A percentile compares a stretch with the other conserved stretches of the same genome.
Evolutionary conservation across 1,284 basidiomycete species (phyloP).

Genomic region (Stygiomarasmius scandens): DNA sequence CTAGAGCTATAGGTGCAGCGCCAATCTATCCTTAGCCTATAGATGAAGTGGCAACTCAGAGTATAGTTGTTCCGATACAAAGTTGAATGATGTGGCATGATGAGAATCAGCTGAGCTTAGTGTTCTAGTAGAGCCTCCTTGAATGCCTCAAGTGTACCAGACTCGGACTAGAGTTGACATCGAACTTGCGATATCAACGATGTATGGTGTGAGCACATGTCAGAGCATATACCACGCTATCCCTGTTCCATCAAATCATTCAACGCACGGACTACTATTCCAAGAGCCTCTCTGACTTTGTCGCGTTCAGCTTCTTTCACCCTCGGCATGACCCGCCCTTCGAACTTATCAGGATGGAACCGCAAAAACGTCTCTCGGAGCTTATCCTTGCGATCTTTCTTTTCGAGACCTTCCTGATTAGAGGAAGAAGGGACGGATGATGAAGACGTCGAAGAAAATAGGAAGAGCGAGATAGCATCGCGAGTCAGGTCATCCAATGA

Average conservation of each 20-base stretch:
- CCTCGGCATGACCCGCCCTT: conserved; percentile 66
- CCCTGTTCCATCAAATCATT: conserved; percentile 48
- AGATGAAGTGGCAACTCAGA: no score
- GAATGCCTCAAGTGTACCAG: background rate
- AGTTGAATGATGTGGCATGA: no score
- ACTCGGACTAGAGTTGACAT: background rate
- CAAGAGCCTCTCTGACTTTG: conserved; percentile 76
- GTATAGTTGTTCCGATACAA: no score
- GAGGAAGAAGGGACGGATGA: conserved; percentile 13
- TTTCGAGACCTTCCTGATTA: conserved; percentile 18
- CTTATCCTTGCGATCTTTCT: conserved; percentile 57
- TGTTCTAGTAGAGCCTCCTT: no score
- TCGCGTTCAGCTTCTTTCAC: conserved; percentile 67
- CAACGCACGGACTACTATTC: conserved; percentile 61
- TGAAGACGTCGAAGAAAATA: conserved; percentile 40
- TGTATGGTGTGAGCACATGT: background rate
- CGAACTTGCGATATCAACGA: background rate
- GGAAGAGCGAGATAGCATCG: conserved; percentile 63
- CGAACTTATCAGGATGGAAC: conserved; percentile 89
- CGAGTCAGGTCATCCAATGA: conserved; percentile 55
- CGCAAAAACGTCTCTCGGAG: conserved; percentile 74
- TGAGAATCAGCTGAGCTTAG: no score
- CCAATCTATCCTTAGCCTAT: no score
- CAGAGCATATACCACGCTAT: background rate
- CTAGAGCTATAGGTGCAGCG: no score